These are phyloP conservation scores for Ceratobasidium papillatum DNA, from an alignment of 1,284 basidiomycete genomes.

Conservation along the genomic window DNA sequence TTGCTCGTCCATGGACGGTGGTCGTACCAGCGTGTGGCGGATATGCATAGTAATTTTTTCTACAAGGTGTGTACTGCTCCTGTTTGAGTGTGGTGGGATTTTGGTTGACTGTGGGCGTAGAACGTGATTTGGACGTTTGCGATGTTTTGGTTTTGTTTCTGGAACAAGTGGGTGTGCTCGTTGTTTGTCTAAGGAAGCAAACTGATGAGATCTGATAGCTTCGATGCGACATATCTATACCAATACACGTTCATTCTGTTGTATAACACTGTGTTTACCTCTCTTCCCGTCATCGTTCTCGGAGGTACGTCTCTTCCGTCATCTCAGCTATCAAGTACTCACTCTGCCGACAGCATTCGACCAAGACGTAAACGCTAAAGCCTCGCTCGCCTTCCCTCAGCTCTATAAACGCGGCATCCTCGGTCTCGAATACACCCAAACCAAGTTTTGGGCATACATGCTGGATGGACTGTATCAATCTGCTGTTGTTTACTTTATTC, in stretches of 20 bases:
- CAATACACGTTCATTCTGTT: conserved; percentile 94
- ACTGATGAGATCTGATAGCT: conserved; percentile 60
- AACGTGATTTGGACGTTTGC: conserved; percentile 81
- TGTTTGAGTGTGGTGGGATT: conserved; percentile 3
- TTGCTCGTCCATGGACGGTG: conserved; percentile 95
- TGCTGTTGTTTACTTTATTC: conserved; percentile 88
- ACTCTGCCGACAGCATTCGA: conserved; percentile 77
- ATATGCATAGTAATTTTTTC: conserved; percentile 98
- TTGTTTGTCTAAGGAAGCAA: conserved; percentile 38
- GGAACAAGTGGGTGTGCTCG: conserved; percentile 69
- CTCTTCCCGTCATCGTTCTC: conserved; percentile 88
- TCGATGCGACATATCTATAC: conserved; percentile 94
- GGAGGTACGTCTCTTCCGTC: conserved; percentile 67
- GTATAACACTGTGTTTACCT: conserved; percentile 94
- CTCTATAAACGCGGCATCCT: conserved; percentile 93
- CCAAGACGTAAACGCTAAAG: conserved; percentile 92
- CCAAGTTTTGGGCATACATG: conserved; percentile 96
- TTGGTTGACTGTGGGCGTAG: conserved; percentile 35
- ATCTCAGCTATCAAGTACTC: conserved; percentile 26
- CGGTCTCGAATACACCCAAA: conserved; percentile 90
- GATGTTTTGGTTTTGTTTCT: conserved; percentile 94
- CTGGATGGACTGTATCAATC: conserved; percentile 94
- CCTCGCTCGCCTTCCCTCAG: conserved; percentile 90
- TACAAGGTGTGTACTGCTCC: conserved; percentile 88
- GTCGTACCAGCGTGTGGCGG: conserved; percentile 96